Conservation (phyloP, 768 basidiomycete genomes). For the Pisolithus albus region DNA sequence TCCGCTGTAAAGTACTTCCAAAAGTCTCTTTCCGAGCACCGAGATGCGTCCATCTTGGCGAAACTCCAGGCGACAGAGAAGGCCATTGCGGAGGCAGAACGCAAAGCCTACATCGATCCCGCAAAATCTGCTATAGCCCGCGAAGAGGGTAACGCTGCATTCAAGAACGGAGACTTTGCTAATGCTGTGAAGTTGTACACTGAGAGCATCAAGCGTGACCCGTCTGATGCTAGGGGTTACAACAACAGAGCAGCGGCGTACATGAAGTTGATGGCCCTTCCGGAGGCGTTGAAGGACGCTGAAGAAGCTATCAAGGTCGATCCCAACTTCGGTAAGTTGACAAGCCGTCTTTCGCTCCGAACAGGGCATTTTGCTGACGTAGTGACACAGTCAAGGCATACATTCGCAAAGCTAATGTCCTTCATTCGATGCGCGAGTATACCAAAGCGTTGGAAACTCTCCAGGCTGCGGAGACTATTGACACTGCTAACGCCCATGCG, state of each 20-base stretch:
- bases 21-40: slow-evolving; percentile 93
- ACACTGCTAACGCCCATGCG: slow-evolving; percentile 75
- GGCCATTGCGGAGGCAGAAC: slow-evolving; percentile 68
- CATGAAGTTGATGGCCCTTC: slow-evolving; percentile 87
- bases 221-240: slow-evolving; percentile 84
- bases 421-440: slow-evolving; percentile 88
- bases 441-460: slow-evolving; percentile 78
- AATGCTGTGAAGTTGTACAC: slow-evolving; percentile 87
- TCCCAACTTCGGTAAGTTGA: slow-evolving; percentile 63
- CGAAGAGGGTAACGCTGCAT: slow-evolving; percentile 87
- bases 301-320: slow-evolving; percentile 91
- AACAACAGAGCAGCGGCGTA: slow-evolving; percentile 99
- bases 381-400: slow-evolving; percentile 70
- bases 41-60: slow-evolving; percentile 85
- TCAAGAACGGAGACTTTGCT: slow-evolving; percentile 91
- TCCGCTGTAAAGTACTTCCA: slow-evolving; percentile 87
- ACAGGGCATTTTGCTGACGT: neutral
- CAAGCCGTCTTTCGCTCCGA: neutral
- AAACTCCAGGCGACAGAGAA: slow-evolving; percentile 86
- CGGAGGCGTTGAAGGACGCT: slow-evolving; percentile 94
- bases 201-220: slow-evolving; percentile 95
- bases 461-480: slow-evolving; percentile 71
- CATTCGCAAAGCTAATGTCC: slow-evolving; percentile 84
- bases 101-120: slow-evolving; percentile 81
- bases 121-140: slow-evolving; percentile 74